Evolutionary conservation across 345 rosid species (phyloP), one percentile per base, ranked within the genome.

Genomic region (Mallotus nudiflorus): DNA sequence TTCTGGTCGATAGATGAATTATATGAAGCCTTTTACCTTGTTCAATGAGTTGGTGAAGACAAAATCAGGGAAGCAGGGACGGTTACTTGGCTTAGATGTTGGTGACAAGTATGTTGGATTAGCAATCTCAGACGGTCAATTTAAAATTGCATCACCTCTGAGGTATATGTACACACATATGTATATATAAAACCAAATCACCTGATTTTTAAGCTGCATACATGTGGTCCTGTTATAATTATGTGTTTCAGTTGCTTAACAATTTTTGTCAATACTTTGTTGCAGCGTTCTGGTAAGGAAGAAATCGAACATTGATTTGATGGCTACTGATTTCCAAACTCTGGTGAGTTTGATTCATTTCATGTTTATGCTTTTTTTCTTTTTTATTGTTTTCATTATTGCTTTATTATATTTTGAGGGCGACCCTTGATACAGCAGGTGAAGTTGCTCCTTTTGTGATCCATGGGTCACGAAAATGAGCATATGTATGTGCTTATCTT

Each of bases 41-140:
- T 77, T 88, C 75, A 81, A 69, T 18, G 85, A 85, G 22, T 70
- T 88, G 73, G 19, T 79, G 64, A 83, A 81, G 85, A 44, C 78
- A 28, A 76, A 77, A 65, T 73, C 67, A 27, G 42, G 62, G 67
- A 73, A 16, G 65, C 58, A 69, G 53, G 83, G 83, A 28, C 79
- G 92, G 69, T 80, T 82, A 46, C 96, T 89, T 10, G 96, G 96
- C 24, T 84, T 95, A 85, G 97, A 92, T 78, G 91, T 95, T 8
- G 97, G 97, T 6, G 92, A 89, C 68, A 90, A 89, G 78, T 92
- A 89, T 70, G 92, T 95, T 24, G 99, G 99, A 0, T 71, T 95
- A 62, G 87, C 98, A 37, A 65, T 92, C 35, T 92, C 90, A 1
- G 96, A 92, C 80, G 65, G 75, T 11, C 50, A 42, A 0, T 85